These are phyloP conservation scores for Colletotrichum tropicicola DNA, from an alignment of 2,329 filamentous ascomycete species.

Conservation along the genomic window DNA sequence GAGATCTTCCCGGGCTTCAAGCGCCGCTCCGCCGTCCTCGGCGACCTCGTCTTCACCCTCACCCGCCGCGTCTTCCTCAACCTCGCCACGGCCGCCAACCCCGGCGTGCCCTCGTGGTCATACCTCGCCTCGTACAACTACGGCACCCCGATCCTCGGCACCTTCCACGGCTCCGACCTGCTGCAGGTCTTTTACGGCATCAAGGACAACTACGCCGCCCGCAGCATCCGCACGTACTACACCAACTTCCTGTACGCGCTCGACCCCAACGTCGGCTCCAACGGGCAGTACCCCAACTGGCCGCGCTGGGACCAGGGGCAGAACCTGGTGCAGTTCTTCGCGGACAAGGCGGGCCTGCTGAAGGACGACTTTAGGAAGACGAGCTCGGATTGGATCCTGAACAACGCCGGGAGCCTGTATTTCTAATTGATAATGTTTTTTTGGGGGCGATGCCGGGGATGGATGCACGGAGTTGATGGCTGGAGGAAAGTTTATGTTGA, in stretches of 20 bases:
- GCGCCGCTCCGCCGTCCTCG: constrained; percentile 68
- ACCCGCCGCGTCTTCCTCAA: constrained; percentile 55
- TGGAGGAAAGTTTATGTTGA: neutral
- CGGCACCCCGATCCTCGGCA: constrained; percentile 77
- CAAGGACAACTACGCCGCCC: constrained; percentile 42
- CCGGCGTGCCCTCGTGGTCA: constrained; percentile 73
- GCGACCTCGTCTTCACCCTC: constrained; percentile 66
- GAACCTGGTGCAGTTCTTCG: constrained; percentile 60
- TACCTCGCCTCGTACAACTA: constrained; percentile 79
- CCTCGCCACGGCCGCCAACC: constrained; percentile 48
- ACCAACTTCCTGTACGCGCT: constrained; percentile 75
- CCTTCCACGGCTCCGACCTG: constrained; percentile 78
- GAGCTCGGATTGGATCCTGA: constrained; percentile 34
- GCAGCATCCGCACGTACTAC: constrained; percentile 67
- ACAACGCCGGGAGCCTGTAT: constrained; percentile 23
- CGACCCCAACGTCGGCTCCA: constrained; percentile 71
- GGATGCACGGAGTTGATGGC: neutral
- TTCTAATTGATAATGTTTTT: neutral
- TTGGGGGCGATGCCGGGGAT: too few species aligned
- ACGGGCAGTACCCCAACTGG: constrained; percentile 48
- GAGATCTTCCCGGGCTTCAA: constrained; percentile 74
- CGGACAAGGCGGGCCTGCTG: constrained; percentile 40
- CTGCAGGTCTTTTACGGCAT: constrained; percentile 68
- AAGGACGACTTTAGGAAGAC: constrained; percentile 49
- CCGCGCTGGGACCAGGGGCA: constrained; percentile 54